These are phyloP conservation scores for Diaporthe velutina DNA, from an alignment of 2,329 filamentous ascomycete species.

Conservation along the genomic window DNA sequence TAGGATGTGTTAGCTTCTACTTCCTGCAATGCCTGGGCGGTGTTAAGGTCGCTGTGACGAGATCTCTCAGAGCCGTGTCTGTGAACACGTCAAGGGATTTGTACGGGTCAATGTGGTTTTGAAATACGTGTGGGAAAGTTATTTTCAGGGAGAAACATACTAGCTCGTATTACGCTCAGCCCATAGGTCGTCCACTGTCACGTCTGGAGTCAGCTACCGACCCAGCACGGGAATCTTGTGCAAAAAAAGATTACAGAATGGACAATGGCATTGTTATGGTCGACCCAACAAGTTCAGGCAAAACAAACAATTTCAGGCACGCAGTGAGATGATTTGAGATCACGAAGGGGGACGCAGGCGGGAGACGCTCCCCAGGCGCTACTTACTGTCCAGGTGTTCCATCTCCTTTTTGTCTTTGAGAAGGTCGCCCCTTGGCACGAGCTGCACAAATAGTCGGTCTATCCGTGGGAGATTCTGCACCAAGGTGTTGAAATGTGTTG, in stretches of 20 bases:
- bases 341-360: background rate
- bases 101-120: background rate
- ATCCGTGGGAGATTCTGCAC: conserved; percentile 63
- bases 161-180: conserved; percentile 34
- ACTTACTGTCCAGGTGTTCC: conserved; percentile 53
- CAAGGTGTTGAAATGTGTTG: conserved; percentile 68
- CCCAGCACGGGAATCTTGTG: background rate
- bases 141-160: background rate
- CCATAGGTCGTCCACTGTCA: conserved; percentile 26
- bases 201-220: background rate
- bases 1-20: background rate
- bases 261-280: too few relatives aligned
- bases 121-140: background rate
- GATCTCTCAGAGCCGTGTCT: background rate
- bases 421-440: conserved; percentile 53
- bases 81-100: background rate
- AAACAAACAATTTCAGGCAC: background rate
- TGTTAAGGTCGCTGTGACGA: background rate
- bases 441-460: conserved; percentile 66
- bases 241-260: background rate
- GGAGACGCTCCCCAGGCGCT: background rate
- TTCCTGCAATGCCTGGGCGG: background rate
- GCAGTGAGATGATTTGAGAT: background rate
- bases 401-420: conserved; percentile 53
- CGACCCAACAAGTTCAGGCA: background rate